A percentile compares a stretch with the other conserved stretches of the same genome.
These are phyloP conservation scores for Plasmodium knowlesi DNA, from an alignment of 169 alveolate species.

Conservation along the genomic window DNA sequence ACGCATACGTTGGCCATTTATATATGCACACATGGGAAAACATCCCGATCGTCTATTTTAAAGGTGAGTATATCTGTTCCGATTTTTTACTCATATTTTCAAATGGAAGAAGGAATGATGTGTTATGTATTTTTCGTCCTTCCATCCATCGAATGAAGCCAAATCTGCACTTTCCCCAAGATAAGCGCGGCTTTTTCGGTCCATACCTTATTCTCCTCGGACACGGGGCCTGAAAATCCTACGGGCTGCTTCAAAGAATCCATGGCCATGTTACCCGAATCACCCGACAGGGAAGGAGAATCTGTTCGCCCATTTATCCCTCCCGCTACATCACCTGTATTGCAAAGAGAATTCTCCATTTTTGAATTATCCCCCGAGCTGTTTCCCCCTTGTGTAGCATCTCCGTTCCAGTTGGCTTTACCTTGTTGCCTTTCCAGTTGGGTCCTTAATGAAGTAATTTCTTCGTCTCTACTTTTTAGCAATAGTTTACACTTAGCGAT, in stretches of 20 bases:
- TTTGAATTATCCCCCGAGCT: not conserved
- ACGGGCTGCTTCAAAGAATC: not conserved
- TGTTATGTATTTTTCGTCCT: not conserved
- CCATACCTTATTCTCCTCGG: constrained; percentile 7
- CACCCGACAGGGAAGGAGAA: not conserved
- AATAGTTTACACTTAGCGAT: constrained; percentile 25
- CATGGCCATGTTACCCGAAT: not conserved
- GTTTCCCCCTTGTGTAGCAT: not conserved
- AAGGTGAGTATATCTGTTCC: not conserved
- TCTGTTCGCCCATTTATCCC: not conserved
- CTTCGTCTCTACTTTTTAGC: constrained; percentile 55
- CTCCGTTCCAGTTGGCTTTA: not conserved
- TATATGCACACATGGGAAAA: not conserved
- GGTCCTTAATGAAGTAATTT: constrained; percentile 13
- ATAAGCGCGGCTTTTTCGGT: not conserved
- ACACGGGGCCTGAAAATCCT: not conserved
- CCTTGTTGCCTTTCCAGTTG: constrained; percentile 13
- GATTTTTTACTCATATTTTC: not conserved
- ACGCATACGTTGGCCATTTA: not conserved
- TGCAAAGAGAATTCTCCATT: not conserved
- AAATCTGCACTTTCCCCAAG: not conserved
- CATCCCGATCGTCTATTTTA: not conserved
- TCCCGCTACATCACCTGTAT: not conserved
- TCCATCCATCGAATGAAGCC: not conserved
- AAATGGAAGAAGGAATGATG: not conserved